Evolutionary conservation across 176 grass and related monocot species (phyloP), one percentile per base, ranked within the genome.

Genomic region (Triticum urartu): DNA sequence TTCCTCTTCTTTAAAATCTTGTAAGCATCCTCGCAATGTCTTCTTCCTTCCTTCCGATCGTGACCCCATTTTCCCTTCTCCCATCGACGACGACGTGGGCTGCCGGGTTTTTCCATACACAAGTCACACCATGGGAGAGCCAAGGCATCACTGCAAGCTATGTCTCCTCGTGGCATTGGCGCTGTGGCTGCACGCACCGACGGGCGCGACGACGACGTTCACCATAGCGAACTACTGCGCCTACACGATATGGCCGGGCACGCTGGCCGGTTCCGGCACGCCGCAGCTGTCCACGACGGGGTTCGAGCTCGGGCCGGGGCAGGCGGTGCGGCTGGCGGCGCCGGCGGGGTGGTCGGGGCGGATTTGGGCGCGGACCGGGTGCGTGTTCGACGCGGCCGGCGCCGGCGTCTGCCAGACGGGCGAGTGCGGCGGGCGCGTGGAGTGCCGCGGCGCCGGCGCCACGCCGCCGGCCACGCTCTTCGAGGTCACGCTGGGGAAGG

Each of bases 341-440:
- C 84, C 89, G 74, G 35, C 12, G 7, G 91, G 86, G 56, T 95
- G 96, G 93, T 98, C 96, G n/a, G 96, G 96, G 15, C 79, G 93
- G 64, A 88, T 98, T 15, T 98, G 96, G 96, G 96, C 88, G 11
- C 81, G 96, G 45, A 98, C 96, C 0, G 96, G 93, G 64, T 98
- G 96, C 81, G 77, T 91, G 71, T 98, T 98, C 78, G 96, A 98
- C 81, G 78, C 59, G 7, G 87, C 89, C 1, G 96, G 93, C 33
- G 63, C 70, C 2, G 93, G 93, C 50, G 86, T 89, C 43, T 98
- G 96, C 86, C 91, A 95, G 86, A 98, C 93, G 1, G 96, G 96
- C 2, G 93, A 98, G 75, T 95, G 96, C 52, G 96, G 93, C 24
- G 92, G 96, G 0, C 86, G 85, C 22, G 21, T 95, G 81, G 81